These are phyloP conservation scores for Excoecaria agallocha DNA, from an alignment of 345 rosid genomes.

Conservation along the genomic window DNA sequence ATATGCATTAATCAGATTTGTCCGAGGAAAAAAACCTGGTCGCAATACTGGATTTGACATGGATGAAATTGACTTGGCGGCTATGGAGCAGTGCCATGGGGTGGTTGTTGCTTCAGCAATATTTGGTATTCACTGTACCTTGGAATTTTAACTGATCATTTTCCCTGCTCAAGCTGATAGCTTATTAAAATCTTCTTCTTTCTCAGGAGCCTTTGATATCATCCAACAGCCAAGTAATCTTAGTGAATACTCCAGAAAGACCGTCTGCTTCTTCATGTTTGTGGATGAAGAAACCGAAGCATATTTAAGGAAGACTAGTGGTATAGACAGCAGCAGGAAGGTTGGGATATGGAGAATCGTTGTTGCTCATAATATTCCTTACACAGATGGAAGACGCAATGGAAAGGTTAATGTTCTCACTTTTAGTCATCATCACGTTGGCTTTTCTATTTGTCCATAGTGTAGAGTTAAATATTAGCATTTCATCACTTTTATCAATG, in stretches of 20 bases:
- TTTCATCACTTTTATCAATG: neutral
- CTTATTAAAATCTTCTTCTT: conserved; percentile 20
- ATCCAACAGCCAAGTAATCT: conserved; percentile 83
- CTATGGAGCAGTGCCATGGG: conserved; percentile 84
- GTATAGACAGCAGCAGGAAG: conserved; percentile 49
- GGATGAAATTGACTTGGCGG: conserved; percentile 72
- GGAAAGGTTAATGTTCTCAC: conserved; percentile 62
- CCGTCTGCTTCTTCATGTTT: conserved; percentile 90
- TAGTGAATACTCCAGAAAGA: conserved; percentile 68
- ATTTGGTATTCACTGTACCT: conserved; percentile 57
- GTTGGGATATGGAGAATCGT: conserved; percentile 91
- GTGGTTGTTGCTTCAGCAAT: conserved; percentile 96
- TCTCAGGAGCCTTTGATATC: conserved; percentile 84
- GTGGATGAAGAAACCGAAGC: conserved; percentile 92
- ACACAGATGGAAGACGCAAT: conserved; percentile 80
- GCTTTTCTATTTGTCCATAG: neutral
- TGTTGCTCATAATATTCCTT: conserved; percentile 84
- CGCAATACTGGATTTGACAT: conserved; percentile 81
- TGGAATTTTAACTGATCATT: conserved; percentile 13
- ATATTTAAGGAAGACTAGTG: conserved; percentile 63
- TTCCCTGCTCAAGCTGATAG: conserved; percentile 10
- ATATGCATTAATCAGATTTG: conserved; percentile 56
- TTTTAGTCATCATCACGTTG: neutral
- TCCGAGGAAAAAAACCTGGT: conserved; percentile 81
- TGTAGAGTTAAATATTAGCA: neutral